These are phyloP conservation scores for Debaryomyces maramus DNA, from an alignment of 805 yeast species.

Conservation along the genomic window DNA sequence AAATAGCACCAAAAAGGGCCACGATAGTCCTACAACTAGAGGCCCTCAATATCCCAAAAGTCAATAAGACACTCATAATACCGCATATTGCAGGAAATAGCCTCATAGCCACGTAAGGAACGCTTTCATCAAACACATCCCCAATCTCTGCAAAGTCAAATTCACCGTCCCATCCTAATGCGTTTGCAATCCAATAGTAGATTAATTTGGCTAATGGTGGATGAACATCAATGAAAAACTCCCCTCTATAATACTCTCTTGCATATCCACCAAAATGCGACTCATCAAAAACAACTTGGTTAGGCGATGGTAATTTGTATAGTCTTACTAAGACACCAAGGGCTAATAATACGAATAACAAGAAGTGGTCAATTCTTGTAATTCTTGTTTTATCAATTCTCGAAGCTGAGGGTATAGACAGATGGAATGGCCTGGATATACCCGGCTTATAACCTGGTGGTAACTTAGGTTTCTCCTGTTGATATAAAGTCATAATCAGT, in stretches of 20 bases:
- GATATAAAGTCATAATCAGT: background rate
- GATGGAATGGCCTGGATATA: constrained; percentile 25
- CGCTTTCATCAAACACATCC: constrained; percentile 24
- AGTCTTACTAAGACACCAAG: constrained; percentile 29
- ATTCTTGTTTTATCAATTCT: constrained; percentile 13
- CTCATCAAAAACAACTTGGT: constrained; percentile 50
- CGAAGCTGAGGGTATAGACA: constrained; percentile 21
- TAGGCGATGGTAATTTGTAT: constrained; percentile 34
- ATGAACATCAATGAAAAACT: constrained; percentile 67
- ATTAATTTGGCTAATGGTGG: constrained; percentile 70
- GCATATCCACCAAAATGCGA: constrained; percentile 42
- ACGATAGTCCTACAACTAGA: constrained; percentile 53
- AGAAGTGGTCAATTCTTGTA: constrained; percentile 19
- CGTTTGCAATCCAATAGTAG: constrained; percentile 52
- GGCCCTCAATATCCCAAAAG: constrained; percentile 55
- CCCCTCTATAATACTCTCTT: constrained; percentile 51
- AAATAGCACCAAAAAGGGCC: constrained; percentile 49
- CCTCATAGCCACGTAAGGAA: constrained; percentile 58
- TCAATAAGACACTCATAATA: constrained; percentile 48
- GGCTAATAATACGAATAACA: constrained; percentile 20
- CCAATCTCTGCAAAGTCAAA: constrained; percentile 45
- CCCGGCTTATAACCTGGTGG: constrained; percentile 34
- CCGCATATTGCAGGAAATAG: constrained; percentile 58
- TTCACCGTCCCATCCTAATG: constrained; percentile 53
- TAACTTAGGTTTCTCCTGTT: background rate